A percentile compares a stretch with the other conserved stretches of the same genome.
These are phyloP conservation scores for Orbilia oligospora DNA, from an alignment of 2,329 filamentous ascomycete species.

Conservation along the genomic window DNA sequence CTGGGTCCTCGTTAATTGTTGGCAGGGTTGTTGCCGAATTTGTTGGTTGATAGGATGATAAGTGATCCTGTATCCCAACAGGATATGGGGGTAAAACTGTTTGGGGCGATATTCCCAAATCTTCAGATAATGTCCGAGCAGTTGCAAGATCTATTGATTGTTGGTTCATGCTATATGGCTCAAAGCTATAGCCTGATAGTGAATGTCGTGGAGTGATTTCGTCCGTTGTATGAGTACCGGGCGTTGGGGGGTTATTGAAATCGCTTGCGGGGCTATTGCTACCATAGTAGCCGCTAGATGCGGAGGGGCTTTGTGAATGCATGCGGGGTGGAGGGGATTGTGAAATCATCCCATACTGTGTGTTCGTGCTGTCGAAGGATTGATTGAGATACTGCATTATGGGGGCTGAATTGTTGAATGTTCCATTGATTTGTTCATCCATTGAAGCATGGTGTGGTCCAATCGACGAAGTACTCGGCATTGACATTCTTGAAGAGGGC, in stretches of 20 bases:
- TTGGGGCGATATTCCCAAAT: conserved; percentile 54
- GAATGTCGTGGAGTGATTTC: conserved; percentile 55
- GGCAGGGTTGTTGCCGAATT: conserved; percentile 33
- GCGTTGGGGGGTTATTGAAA: conserved; percentile 58
- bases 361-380: conserved; percentile 40
- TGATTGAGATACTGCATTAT: conserved; percentile 58
- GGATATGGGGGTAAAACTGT: conserved; percentile 41
- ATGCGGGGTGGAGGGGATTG: conserved; percentile 57
- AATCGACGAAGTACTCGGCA: conserved; percentile 53
- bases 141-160: conserved; percentile 12
- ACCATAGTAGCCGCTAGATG: conserved; percentile 58
- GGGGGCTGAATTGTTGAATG: conserved; percentile 40
- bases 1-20: conserved; percentile 41
- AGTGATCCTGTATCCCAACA: conserved; percentile 39
- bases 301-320: conserved; percentile 57
- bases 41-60: conserved; percentile 46
- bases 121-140: conserved; percentile 47
- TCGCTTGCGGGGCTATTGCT: conserved; percentile 60
- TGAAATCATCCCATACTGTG: conserved; percentile 55
- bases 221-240: conserved; percentile 48
- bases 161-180: conserved; percentile 52
- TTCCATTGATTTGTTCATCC: conserved; percentile 59
- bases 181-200: conserved; percentile 49
- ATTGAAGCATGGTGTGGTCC: conserved; percentile 55
- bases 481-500: conserved; percentile 54